Base-by-base conservation (phyloP, 768 basidiomycete species). In the Psilocybe subaeruginosa region DNA sequence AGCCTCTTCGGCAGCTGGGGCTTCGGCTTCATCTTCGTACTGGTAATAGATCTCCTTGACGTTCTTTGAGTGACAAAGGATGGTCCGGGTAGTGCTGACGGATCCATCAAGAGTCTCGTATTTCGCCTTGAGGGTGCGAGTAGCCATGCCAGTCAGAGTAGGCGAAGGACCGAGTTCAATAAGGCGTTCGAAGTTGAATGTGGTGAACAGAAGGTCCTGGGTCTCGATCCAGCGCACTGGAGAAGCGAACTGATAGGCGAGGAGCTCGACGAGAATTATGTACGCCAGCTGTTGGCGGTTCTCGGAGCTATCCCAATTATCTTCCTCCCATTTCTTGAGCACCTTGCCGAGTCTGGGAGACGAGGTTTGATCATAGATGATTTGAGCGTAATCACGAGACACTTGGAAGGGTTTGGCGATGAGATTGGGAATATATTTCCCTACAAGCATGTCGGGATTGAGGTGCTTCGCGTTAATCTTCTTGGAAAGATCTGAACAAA, bases 151-250 rank as follows among this genome's bases (percentile, higher is more conserved):
- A 8, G 93, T 94, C 56, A 99, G 84, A 8, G 95, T 98, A 1
- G 97, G 97, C 3, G 95, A 95, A 43, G 97, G 97, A 33, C 97
- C 97, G 55, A 99, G 80, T 73, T 99, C 97, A 68, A 99, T 90
- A 69, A 99, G 83, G 14, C 97, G 89, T 75, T 98, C 97, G 69
- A 97, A 97, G 48, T 82, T 80, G 81, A 87, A 97, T 8, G 87
- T 76, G 8, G 82, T 84, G 81, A 99, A 99, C 59, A 99, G 84
- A 27, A 92, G 84, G 70, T 99, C 97, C 72, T 99, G 97, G 0
- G 97, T 99, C 79, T 99, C 93, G 69, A 99, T 99, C 97, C 97
- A 99, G 53, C 96, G 91, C 17, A 99, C 97, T 6, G 97, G 96
- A 1, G 97, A 99, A 0, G 97, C 96, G 68, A 97, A 99, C 73